Percentiles rank a stretch among this genome's conserved stretches.
phyloP scores from a whole-genome alignment of 805 yeast genomes.

The Lipomyces mesembrius region DNA sequence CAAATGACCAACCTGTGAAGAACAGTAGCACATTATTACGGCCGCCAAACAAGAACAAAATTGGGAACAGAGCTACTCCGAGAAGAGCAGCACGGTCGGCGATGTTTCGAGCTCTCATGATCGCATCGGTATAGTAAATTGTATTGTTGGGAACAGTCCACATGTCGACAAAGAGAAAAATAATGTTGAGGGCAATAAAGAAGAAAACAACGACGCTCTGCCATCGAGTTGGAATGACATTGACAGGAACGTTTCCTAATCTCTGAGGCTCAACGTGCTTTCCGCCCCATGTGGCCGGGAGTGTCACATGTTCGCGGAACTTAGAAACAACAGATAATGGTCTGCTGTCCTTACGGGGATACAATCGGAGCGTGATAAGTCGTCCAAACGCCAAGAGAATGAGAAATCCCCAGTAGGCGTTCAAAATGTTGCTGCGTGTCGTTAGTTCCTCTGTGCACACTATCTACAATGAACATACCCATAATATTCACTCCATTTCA shows the following conservation, averaged over 20 bases:
- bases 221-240: constrained; percentile 49
- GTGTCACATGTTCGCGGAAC: constrained; percentile 26
- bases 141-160: constrained; percentile 9
- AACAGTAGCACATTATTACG: constrained; percentile 70
- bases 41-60: constrained; percentile 66
- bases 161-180: constrained; percentile 19
- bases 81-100: constrained; percentile 41
- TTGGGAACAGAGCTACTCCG: constrained; percentile 51
- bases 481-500: constrained; percentile 19
- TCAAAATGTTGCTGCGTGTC: constrained; percentile 20
- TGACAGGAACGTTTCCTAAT: constrained; percentile 30
- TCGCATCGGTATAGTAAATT: neutral
- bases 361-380: constrained; percentile 4
- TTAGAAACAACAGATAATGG: constrained; percentile 17
- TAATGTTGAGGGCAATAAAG: constrained; percentile 14
- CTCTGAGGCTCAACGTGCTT: constrained; percentile 40
- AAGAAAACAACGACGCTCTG: constrained; percentile 38
- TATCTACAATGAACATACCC: constrained; percentile 16
- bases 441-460: neutral
- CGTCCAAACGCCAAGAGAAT: constrained; percentile 13
- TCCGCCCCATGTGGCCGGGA: constrained; percentile 43
- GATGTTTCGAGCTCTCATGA: constrained; percentile 18
- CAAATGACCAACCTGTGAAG: constrained; percentile 65
- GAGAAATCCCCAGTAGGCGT: constrained; percentile 31
- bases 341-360: constrained; percentile 19